A percentile compares a stretch with the other conserved stretches of the same genome.
These are phyloP conservation scores for Huntiella abstrusa DNA, from an alignment of 2,329 filamentous ascomycete species.

Conservation along the genomic window DNA sequence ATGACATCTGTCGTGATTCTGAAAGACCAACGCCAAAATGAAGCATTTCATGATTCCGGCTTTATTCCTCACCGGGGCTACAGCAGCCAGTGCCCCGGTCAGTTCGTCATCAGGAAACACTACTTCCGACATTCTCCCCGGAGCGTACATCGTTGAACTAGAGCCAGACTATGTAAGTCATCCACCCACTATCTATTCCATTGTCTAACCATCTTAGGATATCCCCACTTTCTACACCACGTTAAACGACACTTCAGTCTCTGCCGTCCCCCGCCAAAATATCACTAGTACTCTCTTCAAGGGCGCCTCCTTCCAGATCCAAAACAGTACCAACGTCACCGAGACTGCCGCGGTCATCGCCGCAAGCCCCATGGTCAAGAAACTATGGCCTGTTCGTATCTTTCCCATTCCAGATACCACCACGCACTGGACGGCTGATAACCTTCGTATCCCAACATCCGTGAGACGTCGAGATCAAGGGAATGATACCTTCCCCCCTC, in stretches of 20 bases:
- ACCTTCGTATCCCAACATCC: not conserved
- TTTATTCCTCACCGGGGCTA: not conserved
- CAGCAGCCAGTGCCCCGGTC: not conserved
- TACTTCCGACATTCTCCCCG: not conserved
- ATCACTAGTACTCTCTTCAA: conserved; percentile 3
- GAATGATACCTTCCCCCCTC: conserved; percentile 13
- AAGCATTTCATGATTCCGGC: not conserved
- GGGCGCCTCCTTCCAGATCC: conserved; percentile 1
- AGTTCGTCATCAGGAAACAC: not conserved
- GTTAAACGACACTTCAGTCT: not conserved
- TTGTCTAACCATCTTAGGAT: not conserved
- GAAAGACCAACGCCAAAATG: not conserved
- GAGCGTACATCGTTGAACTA: conserved; percentile 4
- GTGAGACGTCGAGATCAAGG: not conserved
- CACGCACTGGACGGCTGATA: not conserved
- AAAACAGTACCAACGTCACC: not conserved
- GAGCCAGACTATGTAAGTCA: conserved; percentile 3
- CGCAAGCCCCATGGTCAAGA: not conserved
- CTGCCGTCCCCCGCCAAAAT: not conserved
- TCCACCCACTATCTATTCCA: not conserved
- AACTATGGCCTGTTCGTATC: conserved; percentile 1
- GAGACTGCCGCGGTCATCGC: conserved; percentile 1
- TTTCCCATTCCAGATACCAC: not conserved
- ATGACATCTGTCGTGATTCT: no score
- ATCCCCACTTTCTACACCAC: conserved; percentile 1